A percentile compares a stretch with the other conserved stretches of the same genome.
phyloP scores from a whole-genome alignment of 2,329 filamentous ascomycete genomes.

The Cercospora citrullina region DNA sequence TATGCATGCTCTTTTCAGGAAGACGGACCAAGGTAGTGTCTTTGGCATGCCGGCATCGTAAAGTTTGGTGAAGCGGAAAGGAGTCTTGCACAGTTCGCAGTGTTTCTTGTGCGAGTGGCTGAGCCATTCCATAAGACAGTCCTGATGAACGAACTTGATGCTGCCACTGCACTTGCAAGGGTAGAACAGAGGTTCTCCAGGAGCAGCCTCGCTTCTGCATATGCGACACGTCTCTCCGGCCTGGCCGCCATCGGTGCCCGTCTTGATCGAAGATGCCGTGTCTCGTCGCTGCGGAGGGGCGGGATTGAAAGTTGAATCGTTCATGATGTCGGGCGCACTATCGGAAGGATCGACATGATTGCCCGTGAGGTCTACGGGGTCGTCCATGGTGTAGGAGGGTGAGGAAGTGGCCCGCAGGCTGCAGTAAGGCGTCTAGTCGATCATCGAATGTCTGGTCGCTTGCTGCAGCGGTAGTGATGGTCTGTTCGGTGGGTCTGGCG shows the following conservation, averaged over 20 bases:
- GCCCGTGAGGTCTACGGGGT: slow-evolving; percentile 3
- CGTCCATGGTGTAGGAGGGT: slow-evolving; percentile 20
- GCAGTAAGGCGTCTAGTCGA: neutral
- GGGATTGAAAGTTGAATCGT: slow-evolving; percentile 51
- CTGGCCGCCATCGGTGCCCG: slow-evolving; percentile 23
- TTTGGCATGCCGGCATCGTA: slow-evolving; percentile 93
- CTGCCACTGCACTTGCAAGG: slow-evolving; percentile 99
- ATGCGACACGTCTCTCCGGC: slow-evolving; percentile 93
- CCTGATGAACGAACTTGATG: slow-evolving; percentile 97
- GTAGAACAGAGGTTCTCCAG: slow-evolving; percentile 86
- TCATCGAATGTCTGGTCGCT: slow-evolving; percentile 3
- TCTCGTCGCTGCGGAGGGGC: slow-evolving; percentile 28
- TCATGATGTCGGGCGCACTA: slow-evolving; percentile 53
- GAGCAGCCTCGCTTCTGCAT: slow-evolving; percentile 83
- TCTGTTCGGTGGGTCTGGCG: neutral
- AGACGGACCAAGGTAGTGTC: slow-evolving; percentile 75
- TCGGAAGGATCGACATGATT: neutral
- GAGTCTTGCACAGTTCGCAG: slow-evolving; percentile 98
- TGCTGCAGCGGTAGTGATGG: neutral
- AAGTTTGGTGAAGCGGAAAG: slow-evolving; percentile 96
- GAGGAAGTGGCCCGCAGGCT: slow-evolving; percentile 1
- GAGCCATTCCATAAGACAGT: slow-evolving; percentile 98
- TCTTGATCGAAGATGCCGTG: slow-evolving; percentile 27
- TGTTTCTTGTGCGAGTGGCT: slow-evolving; percentile 99
- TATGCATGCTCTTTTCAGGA: slow-evolving; percentile 72